These are phyloP conservation scores for Coccomyxa subellipsoidea DNA, from an alignment of 163 green algal species.

Conservation along the genomic window DNA sequence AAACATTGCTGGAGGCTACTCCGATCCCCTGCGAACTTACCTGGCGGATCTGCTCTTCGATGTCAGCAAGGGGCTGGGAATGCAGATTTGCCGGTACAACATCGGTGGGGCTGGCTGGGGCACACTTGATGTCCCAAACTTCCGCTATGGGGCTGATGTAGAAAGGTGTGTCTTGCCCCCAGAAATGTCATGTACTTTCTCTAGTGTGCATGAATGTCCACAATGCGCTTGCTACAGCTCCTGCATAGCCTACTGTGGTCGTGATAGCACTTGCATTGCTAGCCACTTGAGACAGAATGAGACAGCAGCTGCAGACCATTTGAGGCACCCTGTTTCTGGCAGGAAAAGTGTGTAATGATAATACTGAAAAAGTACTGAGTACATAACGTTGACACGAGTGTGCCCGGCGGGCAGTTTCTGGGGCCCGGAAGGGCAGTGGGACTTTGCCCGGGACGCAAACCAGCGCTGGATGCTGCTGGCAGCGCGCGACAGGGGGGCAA, in stretches of 20 bases:
- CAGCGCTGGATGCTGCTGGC: conserved; percentile 31
- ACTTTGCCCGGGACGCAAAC: conserved; percentile 27
- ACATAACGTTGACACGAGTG: too few relatives aligned
- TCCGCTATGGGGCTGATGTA: conserved; percentile 19
- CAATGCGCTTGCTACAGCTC: neutral
- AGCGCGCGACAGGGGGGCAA: conserved; percentile 13
- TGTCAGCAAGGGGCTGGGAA: conserved; percentile 19
- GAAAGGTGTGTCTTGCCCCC: conserved; percentile 3
- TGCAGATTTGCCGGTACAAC: conserved; percentile 42
- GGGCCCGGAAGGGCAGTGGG: conserved; percentile 14
- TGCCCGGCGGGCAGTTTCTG: conserved; percentile 28
- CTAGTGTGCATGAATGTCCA: too few relatives aligned
- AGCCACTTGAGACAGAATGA: too few relatives aligned
- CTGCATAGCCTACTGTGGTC: too few relatives aligned
- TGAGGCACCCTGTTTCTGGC: too few relatives aligned
- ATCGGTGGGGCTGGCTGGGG: conserved; percentile 25
- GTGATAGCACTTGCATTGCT: too few relatives aligned
- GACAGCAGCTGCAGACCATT: too few relatives aligned
- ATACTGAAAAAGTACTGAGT: too few relatives aligned
- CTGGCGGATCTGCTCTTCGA: conserved; percentile 28
- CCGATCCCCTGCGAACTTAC: conserved; percentile 4
- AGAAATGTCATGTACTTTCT: too few relatives aligned
- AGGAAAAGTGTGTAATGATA: too few relatives aligned
- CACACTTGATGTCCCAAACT: conserved; percentile 9
- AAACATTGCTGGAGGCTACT: conserved; percentile 14